Percentiles rank a stretch among this genome's conserved stretches.
Evolutionary conservation across 2,329 filamentous ascomycete species (phyloP).

Genomic region (Alternaria consortialis): DNA sequence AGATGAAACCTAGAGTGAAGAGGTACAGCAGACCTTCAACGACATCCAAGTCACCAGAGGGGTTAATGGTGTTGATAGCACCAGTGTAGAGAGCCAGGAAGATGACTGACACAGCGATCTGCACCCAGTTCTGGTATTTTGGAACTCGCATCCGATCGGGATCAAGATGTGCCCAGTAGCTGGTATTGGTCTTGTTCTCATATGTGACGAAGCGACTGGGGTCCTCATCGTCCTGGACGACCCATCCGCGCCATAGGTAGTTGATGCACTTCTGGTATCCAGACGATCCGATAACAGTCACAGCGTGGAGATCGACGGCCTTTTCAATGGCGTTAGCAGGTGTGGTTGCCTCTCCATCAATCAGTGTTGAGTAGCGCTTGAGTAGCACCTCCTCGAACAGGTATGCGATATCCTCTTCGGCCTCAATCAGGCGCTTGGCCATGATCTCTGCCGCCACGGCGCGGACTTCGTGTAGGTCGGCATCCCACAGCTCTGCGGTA

Average conservation of each 20-base stretch:
- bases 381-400: constrained; percentile 83
- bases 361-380: constrained; percentile 84
- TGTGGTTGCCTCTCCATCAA: constrained; percentile 74
- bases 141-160: constrained; percentile 94
- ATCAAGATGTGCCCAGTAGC: constrained; percentile 84
- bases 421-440: constrained; percentile 88
- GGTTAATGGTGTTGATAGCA: constrained; percentile 94
- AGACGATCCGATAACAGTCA: constrained; percentile 86
- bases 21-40: constrained; percentile 86
- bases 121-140: constrained; percentile 88
- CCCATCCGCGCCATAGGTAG: constrained; percentile 94
- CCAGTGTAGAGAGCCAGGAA: constrained; percentile 87
- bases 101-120: constrained; percentile 83
- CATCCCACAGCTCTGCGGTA: constrained; percentile 86
- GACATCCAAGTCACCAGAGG: constrained; percentile 80
- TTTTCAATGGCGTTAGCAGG: constrained; percentile 92
- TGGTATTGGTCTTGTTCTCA: constrained; percentile 78
- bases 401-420: constrained; percentile 79
- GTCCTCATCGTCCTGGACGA: constrained; percentile 94
- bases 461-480: constrained; percentile 80
- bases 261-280: constrained; percentile 96
- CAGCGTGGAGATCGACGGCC: constrained; percentile 89
- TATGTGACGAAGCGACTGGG: constrained; percentile 91
- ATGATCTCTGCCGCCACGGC: constrained; percentile 89
- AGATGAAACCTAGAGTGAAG: constrained; percentile 91